A percentile compares a stretch with the other conserved stretches of the same genome.
Conservation (phyloP, 768 basidiomycete genomes). For the Kwoniella mangroviensis region DNA sequence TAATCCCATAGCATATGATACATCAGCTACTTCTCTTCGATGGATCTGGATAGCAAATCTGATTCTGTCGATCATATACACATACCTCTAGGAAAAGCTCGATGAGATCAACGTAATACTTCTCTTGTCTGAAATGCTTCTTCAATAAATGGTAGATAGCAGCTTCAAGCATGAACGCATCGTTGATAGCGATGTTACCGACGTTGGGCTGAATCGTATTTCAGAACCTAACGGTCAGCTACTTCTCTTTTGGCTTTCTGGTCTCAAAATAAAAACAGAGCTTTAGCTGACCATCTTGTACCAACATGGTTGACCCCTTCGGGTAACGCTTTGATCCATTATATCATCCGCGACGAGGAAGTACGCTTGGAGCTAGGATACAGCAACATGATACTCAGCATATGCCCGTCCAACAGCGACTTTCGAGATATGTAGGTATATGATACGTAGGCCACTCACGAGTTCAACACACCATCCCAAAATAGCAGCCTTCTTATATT, state of each 20-base stretch:
- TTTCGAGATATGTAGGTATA: too few relatives aligned
- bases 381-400: neutral
- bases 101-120: constrained; percentile 84
- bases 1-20: constrained; percentile 33
- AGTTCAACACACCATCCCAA: constrained; percentile 96
- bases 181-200: constrained; percentile 89
- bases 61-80: neutral
- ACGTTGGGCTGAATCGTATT: constrained; percentile 60
- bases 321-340: constrained; percentile 93
- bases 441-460: constrained; percentile 62
- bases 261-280: too few relatives aligned
- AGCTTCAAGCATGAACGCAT: constrained; percentile 92
- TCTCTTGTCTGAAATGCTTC: constrained; percentile 76
- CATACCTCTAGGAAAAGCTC: constrained; percentile 87
- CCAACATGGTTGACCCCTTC: constrained; percentile 95
- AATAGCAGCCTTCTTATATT: constrained; percentile 85
- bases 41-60: neutral
- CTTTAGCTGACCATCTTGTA: constrained; percentile 65
- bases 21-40: constrained; percentile 3
- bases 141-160: constrained; percentile 91
- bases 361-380: constrained; percentile 83
- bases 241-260: too few relatives aligned
- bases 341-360: constrained; percentile 96
- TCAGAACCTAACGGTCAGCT: neutral
- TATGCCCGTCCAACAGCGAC: too few relatives aligned